Percentiles rank a stretch among this genome's conserved stretches.
Conservation (phyloP, 2,329 filamentous ascomycete species). For the Xylaria sp. region DNA sequence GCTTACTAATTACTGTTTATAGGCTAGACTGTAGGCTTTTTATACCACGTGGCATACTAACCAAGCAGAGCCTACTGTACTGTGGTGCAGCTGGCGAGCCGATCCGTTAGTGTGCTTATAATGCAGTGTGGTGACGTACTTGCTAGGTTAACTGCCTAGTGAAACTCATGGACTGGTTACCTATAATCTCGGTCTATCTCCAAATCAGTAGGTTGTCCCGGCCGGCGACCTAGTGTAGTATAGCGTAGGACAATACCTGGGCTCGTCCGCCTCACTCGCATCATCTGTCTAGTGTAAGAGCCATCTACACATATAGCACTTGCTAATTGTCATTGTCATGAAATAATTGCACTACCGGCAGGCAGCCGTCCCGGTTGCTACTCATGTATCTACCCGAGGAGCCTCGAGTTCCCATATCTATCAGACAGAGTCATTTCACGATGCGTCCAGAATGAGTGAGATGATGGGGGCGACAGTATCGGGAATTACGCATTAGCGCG, state of each 20-base stretch:
- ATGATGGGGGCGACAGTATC: not conserved
- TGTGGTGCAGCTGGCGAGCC: slow-evolving; percentile 4
- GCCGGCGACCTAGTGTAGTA: not conserved
- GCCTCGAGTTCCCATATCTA: not conserved
- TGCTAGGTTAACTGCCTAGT: not conserved
- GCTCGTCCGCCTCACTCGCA: not conserved
- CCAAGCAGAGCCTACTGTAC: not conserved
- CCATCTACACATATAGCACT: not conserved
- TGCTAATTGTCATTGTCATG: not conserved
- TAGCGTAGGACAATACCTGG: too few relatives aligned
- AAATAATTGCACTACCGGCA: not conserved
- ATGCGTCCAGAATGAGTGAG: slow-evolving; percentile 8
- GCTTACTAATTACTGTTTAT: not conserved
- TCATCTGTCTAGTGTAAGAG: not conserved
- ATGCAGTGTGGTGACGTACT: not conserved
- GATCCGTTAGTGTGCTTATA: slow-evolving; percentile 10
- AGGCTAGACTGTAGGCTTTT: not conserved
- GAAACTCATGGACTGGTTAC: not conserved
- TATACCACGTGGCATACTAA: slow-evolving; percentile 6
- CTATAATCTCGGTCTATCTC: too few relatives aligned
- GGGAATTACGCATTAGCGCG: slow-evolving; percentile 16
- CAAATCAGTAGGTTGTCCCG: too few relatives aligned
- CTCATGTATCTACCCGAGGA: slow-evolving; percentile 1
- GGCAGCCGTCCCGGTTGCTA: not conserved
- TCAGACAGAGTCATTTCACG: slow-evolving; percentile 17